phyloP scores from a whole-genome alignment of 306 rosid genomes.

The Prunus kanzakura region DNA sequence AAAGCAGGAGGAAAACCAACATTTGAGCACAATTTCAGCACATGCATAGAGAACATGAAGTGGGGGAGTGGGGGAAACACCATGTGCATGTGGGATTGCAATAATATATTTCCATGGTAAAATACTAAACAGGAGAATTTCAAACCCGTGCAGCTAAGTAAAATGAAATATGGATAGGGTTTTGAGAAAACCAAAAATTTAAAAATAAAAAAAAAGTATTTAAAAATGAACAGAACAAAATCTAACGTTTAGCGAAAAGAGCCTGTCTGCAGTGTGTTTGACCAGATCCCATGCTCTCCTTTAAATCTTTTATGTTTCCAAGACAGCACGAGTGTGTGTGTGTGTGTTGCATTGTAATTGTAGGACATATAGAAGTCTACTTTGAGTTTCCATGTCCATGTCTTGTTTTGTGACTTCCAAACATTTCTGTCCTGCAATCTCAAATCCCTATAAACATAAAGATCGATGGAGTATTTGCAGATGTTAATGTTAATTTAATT shows the following conservation, averaged over 20 bases:
- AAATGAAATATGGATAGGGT: not conserved
- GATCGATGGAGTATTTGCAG: not conserved
- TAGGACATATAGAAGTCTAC: constrained; percentile 29
- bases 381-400: constrained; percentile 60
- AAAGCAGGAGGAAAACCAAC: constrained; percentile 27
- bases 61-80: constrained; percentile 38
- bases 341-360: constrained; percentile 36
- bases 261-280: constrained; percentile 30
- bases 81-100: constrained; percentile 33
- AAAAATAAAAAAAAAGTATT: not conserved
- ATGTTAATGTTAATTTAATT: not conserved
- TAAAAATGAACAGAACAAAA: constrained; percentile 33
- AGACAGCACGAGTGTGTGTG: constrained; percentile 73
- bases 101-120: constrained; percentile 3
- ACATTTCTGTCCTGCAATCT: constrained; percentile 40
- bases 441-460: constrained; percentile 56
- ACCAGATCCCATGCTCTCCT: constrained; percentile 49
- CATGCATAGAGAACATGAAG: constrained; percentile 32
- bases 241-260: constrained; percentile 43
- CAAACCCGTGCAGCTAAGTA: not conserved
- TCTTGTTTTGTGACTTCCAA: constrained; percentile 56
- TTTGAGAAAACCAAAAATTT: not conserved
- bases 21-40: constrained; percentile 42
- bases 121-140: not conserved
- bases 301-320: constrained; percentile 42